These are phyloP conservation scores for Lepidium aucheri DNA, from an alignment of 345 rosid genomes.

Conservation along the genomic window DNA sequence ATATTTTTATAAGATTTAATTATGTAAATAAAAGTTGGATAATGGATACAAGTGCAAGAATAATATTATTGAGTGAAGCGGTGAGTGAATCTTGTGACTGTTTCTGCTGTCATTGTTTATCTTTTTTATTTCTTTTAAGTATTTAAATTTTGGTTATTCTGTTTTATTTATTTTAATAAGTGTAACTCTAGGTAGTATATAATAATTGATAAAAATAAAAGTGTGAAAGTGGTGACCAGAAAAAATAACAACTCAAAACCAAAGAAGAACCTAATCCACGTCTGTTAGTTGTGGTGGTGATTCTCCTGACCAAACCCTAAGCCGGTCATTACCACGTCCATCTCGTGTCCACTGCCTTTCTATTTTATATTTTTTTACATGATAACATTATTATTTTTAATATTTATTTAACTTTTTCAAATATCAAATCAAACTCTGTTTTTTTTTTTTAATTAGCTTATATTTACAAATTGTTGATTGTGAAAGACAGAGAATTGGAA, in stretches of 20 bases:
- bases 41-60: constrained; percentile 18
- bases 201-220: background rate
- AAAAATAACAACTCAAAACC: constrained; percentile 10
- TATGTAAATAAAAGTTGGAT: background rate
- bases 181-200: constrained; percentile 3
- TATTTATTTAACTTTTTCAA: background rate
- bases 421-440: background rate
- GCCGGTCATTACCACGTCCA: constrained; percentile 24
- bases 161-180: constrained; percentile 32
- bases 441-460: background rate
- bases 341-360: constrained; percentile 20
- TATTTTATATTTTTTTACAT: background rate
- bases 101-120: constrained; percentile 39
- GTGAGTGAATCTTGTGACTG: constrained; percentile 33
- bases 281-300: constrained; percentile 55
- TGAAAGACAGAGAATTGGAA: background rate
- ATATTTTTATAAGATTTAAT: background rate
- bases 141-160: constrained; percentile 30
- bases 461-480: background rate
- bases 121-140: constrained; percentile 30
- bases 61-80: constrained; percentile 11
- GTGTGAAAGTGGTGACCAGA: constrained; percentile 23
- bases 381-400: background rate
- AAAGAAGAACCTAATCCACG: constrained; percentile 66
- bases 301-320: constrained; percentile 47